Conservation (phyloP, 2,329 filamentous ascomycete genomes). For the Phialophora chinensis region DNA sequence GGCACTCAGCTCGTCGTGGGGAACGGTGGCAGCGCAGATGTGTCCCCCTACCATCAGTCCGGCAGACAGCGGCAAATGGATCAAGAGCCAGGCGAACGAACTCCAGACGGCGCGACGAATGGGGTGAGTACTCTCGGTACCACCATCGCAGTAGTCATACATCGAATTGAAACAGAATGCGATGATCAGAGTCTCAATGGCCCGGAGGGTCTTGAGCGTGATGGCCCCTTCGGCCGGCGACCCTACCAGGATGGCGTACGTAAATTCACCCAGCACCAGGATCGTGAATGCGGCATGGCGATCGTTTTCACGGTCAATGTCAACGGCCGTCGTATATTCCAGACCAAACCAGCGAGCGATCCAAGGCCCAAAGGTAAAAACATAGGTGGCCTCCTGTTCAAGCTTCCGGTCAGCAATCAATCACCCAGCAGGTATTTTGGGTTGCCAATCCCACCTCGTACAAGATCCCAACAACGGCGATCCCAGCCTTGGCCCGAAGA, state of each 20-base stretch:
- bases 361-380: too few species aligned
- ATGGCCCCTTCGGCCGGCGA: slow-evolving; percentile 55
- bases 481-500: too few species aligned
- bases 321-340: slow-evolving; percentile 52
- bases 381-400: too few species aligned
- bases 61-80: too few species aligned
- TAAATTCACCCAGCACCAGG: slow-evolving; percentile 59
- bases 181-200: slow-evolving; percentile 57
- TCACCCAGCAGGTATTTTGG: too few species aligned
- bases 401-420: too few species aligned
- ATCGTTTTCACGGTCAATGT: slow-evolving; percentile 58
- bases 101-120: slow-evolving; percentile 45
- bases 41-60: too few species aligned
- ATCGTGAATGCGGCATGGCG: slow-evolving; percentile 60
- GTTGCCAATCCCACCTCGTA: too few species aligned
- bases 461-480: too few species aligned
- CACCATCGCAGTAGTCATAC: slow-evolving; percentile 57
- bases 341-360: too few species aligned
- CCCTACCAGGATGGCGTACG: slow-evolving; percentile 57
- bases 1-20: slow-evolving; percentile 47
- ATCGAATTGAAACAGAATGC: slow-evolving; percentile 60
- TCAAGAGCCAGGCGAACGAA: too few species aligned
- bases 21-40: too few species aligned
- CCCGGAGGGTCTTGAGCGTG: slow-evolving; percentile 52
- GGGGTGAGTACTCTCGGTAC: slow-evolving; percentile 52